Percentiles rank a stretch among this genome's conserved stretches.
phyloP scores from a whole-genome alignment of 345 rosid species.

The Euphorbia tirucalli region DNA sequence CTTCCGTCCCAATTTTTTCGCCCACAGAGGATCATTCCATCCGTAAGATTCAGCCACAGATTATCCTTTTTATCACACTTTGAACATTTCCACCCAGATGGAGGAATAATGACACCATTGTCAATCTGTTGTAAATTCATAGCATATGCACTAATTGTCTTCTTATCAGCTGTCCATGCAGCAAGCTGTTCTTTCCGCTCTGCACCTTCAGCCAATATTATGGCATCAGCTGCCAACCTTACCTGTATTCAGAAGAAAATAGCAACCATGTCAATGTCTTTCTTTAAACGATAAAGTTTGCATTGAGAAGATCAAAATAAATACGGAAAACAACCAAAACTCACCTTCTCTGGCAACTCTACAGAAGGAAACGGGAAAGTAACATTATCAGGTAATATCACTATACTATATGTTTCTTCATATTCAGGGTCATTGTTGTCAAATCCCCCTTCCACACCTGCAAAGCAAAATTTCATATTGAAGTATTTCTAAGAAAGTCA shows the following conservation, averaged over 20 bases:
- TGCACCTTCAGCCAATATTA: conserved; percentile 77
- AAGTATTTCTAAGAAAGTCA: conserved; percentile 7
- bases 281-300: not conserved
- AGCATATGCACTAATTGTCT: conserved; percentile 76
- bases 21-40: conserved; percentile 97
- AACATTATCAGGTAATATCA: conserved; percentile 70
- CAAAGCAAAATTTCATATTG: conserved; percentile 17
- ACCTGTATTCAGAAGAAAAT: conserved; percentile 43
- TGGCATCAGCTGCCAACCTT: conserved; percentile 85
- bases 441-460: conserved; percentile 95
- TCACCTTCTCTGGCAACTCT: conserved; percentile 97
- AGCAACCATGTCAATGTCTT: not conserved
- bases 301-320: not conserved
- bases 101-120: conserved; percentile 72
- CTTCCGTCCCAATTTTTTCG: conserved; percentile 96
- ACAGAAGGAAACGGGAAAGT: conserved; percentile 83
- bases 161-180: conserved; percentile 92
- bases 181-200: conserved; percentile 86
- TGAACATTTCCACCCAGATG: conserved; percentile 86
- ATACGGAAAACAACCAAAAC: not conserved
- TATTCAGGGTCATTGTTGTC: conserved; percentile 81
- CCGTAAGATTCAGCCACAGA: conserved; percentile 95
- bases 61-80: conserved; percentile 92
- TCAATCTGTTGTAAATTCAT: conserved; percentile 69
- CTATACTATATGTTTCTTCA: conserved; percentile 66